Base-by-base conservation (phyloP, 148 eudicot species). In the Chenopodium formosanum region DNA sequence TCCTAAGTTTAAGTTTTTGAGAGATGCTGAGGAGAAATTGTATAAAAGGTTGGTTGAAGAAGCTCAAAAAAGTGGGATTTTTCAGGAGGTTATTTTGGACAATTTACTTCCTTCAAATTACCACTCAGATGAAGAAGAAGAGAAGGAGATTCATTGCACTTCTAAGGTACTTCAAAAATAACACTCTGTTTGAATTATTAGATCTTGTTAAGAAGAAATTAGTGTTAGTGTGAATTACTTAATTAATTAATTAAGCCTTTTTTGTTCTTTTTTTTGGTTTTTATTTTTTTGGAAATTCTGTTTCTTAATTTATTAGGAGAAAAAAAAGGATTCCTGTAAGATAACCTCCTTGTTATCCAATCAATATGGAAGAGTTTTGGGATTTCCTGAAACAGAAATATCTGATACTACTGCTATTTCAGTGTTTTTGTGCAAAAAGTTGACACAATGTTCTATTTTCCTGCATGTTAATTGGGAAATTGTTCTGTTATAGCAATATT, bases 1-100 rank as follows among this genome's bases (percentile, higher is more conserved):
- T 16, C 98, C 98, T 13, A 91, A 88, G 77, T 95, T 95, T 76
- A 93, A 93, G 89, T 95, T 95, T 82, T 86, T 95, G 85, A 93
- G 94, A 81, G 98, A 95, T 83, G 98, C 97, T 17, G 98, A 95
- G 82, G 97, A 95, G 89, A 95, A 95, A 70, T 74, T 95, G 75
- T 87, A 90, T 63, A 91, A 86, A 69, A 93, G 79, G 83, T 77
- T 92, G 79, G 63, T 85, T 81, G 94, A 95, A 52, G 96, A 93
- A 76, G 89, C 91, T 69, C 96, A 91, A 80, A 95, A 76, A 72
- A 88, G 80, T 53, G 85, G 80, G 82, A 25, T 78, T 79, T 46
- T 87, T 32, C 79, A 79, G 74, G 88, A 84, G 73, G 83, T 58
- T 80, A 52, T 40, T 31, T 80, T 76, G 73, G 79, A 23, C 10